Evolutionary conservation across 2,329 filamentous ascomycete species (phyloP).

Genomic region (Sporothrix curviconia): DNA sequence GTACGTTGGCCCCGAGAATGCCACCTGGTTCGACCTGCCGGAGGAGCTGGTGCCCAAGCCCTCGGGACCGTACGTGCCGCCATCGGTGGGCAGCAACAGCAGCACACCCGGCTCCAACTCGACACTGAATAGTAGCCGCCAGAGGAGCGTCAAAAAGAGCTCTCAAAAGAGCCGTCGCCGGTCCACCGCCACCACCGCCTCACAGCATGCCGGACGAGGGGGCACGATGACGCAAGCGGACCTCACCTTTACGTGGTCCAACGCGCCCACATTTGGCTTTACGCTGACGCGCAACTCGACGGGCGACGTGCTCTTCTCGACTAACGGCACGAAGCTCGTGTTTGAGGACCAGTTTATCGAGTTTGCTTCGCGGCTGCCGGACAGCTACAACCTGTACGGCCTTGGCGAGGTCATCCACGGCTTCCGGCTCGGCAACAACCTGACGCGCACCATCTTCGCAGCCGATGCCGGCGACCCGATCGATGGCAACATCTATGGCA

Average conservation of each 20-base stretch:
- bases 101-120: background rate
- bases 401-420: conserved; percentile 69
- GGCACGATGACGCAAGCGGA: conserved; percentile 31
- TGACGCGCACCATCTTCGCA: conserved; percentile 43
- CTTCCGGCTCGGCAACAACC: conserved; percentile 64
- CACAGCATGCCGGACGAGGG: background rate
- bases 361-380: conserved; percentile 62
- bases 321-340: conserved; percentile 57
- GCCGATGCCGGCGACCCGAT: conserved; percentile 16
- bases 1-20: conserved; percentile 53
- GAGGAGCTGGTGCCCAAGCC: conserved; percentile 57
- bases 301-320: conserved; percentile 60
- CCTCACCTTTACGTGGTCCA: conserved; percentile 47
- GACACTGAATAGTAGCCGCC: no score
- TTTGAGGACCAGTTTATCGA: conserved; percentile 75
- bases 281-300: conserved; percentile 32
- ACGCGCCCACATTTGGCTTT: conserved; percentile 45
- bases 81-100: no score
- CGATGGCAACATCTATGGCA: conserved; percentile 59
- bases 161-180: background rate
- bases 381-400: conserved; percentile 66
- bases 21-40: conserved; percentile 60
- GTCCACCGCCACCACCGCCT: background rate
- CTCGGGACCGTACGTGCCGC: conserved; percentile 17
- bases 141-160: no score